Percentiles rank a stretch among this genome's conserved stretches.
These are phyloP conservation scores for Trichoderma atrobrunneum DNA, from an alignment of 2,329 filamentous ascomycete species.

Conservation along the genomic window DNA sequence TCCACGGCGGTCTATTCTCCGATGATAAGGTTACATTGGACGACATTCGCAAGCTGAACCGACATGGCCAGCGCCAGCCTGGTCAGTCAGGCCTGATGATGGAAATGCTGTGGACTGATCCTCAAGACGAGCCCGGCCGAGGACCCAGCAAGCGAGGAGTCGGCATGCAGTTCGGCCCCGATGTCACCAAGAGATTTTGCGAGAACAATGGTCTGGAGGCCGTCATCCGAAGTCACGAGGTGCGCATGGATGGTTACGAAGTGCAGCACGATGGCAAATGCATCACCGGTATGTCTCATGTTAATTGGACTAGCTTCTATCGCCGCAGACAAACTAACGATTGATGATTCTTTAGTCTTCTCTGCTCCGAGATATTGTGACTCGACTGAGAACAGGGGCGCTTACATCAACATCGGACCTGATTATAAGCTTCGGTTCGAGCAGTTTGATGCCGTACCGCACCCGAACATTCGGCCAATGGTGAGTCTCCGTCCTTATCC, in stretches of 20 bases:
- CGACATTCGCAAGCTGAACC: conserved; percentile 88
- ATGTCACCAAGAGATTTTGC: conserved; percentile 94
- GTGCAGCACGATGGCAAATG: conserved; percentile 94
- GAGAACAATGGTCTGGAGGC: conserved; percentile 93
- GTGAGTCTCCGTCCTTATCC: conserved; percentile 41
- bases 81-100: conserved; percentile 97
- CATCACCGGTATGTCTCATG: conserved; percentile 69
- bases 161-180: conserved; percentile 92
- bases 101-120: conserved; percentile 99
- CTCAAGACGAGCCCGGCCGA: conserved; percentile 78
- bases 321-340: conserved; percentile 17
- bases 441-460: conserved; percentile 94
- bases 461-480: conserved; percentile 95
- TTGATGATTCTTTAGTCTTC: conserved; percentile 61
- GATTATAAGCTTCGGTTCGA: conserved; percentile 90
- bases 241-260: conserved; percentile 98
- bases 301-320: neutral
- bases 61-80: conserved; percentile 87
- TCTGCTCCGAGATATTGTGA: conserved; percentile 97
- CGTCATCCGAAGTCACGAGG: conserved; percentile 95
- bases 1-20: conserved; percentile 94
- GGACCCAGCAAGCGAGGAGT: conserved; percentile 96
- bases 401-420: conserved; percentile 93
- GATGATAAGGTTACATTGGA: conserved; percentile 89
- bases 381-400: conserved; percentile 95